phyloP scores from a whole-genome alignment of 116 monocot genomes.

The Papilionanthe hybrid region DNA sequence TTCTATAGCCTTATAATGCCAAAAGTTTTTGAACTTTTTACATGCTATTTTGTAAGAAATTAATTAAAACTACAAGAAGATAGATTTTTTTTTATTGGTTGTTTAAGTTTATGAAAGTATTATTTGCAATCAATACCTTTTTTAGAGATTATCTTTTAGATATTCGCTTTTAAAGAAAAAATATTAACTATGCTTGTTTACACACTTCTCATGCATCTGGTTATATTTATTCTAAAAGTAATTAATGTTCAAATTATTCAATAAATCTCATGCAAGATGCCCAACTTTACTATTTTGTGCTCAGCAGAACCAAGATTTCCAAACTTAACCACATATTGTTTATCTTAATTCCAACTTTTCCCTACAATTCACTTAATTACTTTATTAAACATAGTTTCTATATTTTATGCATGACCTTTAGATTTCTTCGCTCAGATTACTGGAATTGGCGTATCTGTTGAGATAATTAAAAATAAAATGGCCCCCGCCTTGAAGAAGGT shows the following conservation, averaged over 20 bases:
- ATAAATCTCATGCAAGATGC: neutral
- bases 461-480: constrained; percentile 79
- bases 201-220: neutral
- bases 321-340: neutral
- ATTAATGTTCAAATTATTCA: neutral
- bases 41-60: no score
- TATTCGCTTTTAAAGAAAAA: neutral
- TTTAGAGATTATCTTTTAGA: no score
- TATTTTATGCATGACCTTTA: neutral
- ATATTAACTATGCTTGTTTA: neutral
- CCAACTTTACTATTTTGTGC: no score
- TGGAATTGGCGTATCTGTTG: constrained; percentile 58
- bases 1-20: no score
- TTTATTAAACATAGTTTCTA: neutral
- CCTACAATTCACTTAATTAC: neutral
- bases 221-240: neutral
- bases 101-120: no score
- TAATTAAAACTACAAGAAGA: no score
- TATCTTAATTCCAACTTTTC: neutral
- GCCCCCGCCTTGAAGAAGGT: constrained; percentile 66
- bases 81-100: no score
- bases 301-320: no score
- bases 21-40: no score
- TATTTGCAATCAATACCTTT: no score
- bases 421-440: constrained; percentile 32